phyloP scores from a whole-genome alignment of 192 early-diverging fungal genomes.

The Backusella australiensis region DNA sequence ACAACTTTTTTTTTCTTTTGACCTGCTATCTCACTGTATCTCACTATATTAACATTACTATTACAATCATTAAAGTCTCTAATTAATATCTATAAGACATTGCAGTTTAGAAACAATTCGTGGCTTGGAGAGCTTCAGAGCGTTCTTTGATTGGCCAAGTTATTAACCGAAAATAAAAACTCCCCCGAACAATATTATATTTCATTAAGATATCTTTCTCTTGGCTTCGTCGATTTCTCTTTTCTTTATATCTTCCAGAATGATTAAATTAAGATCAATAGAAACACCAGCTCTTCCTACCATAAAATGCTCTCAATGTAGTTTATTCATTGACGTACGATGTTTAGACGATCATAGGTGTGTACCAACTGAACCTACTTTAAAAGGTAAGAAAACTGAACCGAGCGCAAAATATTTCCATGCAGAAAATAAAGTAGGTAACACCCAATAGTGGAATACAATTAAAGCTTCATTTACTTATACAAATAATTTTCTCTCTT shows the following conservation, averaged over 20 bases:
- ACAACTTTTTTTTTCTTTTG: neutral
- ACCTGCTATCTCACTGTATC: neutral
- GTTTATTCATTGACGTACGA: conserved; percentile 48
- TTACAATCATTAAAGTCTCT: neutral
- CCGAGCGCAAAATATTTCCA: conserved; percentile 16
- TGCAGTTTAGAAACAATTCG: neutral
- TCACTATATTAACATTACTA: neutral
- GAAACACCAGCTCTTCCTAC: conserved; percentile 46
- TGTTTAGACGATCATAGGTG: conserved; percentile 50
- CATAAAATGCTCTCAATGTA: conserved; percentile 59
- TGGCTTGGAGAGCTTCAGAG: neutral
- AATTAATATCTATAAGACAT: neutral
- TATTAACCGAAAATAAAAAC: neutral
- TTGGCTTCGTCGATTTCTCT: neutral
- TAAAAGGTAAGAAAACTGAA: conserved; percentile 8
- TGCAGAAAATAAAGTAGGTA: neutral
- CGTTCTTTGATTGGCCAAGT: neutral
- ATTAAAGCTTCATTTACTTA: neutral
- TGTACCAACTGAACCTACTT: conserved; percentile 43
- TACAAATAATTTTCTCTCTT: neutral
- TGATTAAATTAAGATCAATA: neutral
- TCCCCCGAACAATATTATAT: neutral
- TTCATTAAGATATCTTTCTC: neutral
- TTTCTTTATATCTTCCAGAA: neutral
- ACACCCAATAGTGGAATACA: neutral